These are phyloP conservation scores for Clitocybe nebularis DNA, from an alignment of 1,284 basidiomycete species.

Conservation along the genomic window DNA sequence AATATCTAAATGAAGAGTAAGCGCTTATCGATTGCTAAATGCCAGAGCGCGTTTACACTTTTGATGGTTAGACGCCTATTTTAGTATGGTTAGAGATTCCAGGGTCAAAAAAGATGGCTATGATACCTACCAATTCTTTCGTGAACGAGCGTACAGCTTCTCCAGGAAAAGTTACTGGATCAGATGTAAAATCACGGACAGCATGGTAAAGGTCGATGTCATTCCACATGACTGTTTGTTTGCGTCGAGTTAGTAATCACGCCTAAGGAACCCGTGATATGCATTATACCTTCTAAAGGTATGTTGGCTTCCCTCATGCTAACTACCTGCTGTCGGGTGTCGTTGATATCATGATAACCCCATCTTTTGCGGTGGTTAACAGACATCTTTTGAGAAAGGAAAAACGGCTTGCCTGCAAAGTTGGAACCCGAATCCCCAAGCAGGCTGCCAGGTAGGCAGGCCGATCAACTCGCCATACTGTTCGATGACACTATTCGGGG, in stretches of 20 bases:
- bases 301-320: constrained; percentile 61
- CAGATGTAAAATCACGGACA: constrained; percentile 64
- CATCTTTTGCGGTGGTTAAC: constrained; percentile 38
- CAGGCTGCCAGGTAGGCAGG: constrained; percentile 62
- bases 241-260: constrained; percentile 7
- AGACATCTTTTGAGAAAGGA: constrained; percentile 12
- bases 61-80: constrained; percentile 30
- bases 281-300: constrained; percentile 66
- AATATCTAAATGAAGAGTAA: constrained; percentile 23
- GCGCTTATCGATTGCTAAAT: not conserved
- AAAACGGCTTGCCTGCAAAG: constrained; percentile 49
- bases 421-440: constrained; percentile 71
- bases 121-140: constrained; percentile 45
- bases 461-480: constrained; percentile 65
- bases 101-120: constrained; percentile 8
- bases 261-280: too few relatives aligned
- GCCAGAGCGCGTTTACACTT: constrained; percentile 24
- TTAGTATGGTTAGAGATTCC: not conserved
- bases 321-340: constrained; percentile 46
- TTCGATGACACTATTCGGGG: constrained; percentile 57
- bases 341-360: constrained; percentile 48
- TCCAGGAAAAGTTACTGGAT: constrained; percentile 59
- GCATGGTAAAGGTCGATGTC: constrained; percentile 73
- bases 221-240: constrained; percentile 63
- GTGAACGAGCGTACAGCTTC: constrained; percentile 63